Conservation (phyloP, 768 basidiomycete species). For the Hysterangium stoloniferum region DNA sequence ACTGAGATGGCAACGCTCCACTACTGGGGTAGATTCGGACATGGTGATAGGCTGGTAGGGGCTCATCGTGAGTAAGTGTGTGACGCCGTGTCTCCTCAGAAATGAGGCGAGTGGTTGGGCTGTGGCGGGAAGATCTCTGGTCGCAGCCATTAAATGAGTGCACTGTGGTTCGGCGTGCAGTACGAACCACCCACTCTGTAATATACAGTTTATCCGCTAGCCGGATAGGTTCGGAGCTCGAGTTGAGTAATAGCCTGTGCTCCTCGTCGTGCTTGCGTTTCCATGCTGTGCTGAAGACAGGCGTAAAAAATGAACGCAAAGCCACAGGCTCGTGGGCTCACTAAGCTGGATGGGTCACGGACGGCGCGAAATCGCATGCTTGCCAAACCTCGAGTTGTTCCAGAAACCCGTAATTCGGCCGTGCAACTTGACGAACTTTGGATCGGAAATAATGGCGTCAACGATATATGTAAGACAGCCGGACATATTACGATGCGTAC, state of each 20-base stretch:
- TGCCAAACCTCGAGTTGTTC: slow-evolving; percentile 11
- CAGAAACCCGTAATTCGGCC: slow-evolving; percentile 9
- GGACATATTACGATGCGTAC: slow-evolving; percentile 5
- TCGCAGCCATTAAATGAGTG: background rate
- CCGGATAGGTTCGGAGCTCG: slow-evolving; percentile 4
- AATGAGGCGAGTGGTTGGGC: slow-evolving; percentile 4
- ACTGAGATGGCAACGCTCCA: slow-evolving; percentile 8
- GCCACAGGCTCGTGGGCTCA: background rate
- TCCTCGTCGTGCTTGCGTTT: slow-evolving; percentile 9
- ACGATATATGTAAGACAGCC: too few relatives aligned
- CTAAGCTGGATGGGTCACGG: slow-evolving; percentile 5
- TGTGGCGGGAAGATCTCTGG: slow-evolving; percentile 8
- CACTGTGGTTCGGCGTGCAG: background rate
- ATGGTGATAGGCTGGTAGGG: slow-evolving; percentile 7
- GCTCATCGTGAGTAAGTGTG: slow-evolving; percentile 5
- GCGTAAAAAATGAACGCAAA: background rate
- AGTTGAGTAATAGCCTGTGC: background rate
- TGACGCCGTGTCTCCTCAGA: background rate
- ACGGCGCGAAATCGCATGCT: slow-evolving; percentile 3
- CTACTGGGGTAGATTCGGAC: slow-evolving; percentile 4
- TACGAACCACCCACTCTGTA: background rate
- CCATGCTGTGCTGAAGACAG: slow-evolving; percentile 1
- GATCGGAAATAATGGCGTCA: background rate
- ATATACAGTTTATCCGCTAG: slow-evolving; percentile 6
- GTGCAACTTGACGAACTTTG: slow-evolving; percentile 6